phyloP scores from a whole-genome alignment of 176 grass and related monocot genomes.

The Tillandsia leiboldiana region DNA sequence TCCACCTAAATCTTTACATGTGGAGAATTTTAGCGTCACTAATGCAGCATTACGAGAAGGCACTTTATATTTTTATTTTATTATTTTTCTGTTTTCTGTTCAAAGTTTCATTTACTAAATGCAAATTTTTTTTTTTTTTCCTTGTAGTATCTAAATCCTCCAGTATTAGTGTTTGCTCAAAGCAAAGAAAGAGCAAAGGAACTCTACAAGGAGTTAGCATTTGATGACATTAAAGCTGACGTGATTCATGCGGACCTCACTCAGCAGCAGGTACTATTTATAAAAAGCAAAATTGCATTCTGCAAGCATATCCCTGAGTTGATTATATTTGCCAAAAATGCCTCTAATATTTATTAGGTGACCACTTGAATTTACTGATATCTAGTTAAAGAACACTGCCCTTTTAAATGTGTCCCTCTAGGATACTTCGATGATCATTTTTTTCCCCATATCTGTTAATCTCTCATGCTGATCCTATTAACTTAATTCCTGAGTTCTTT shows the following conservation, averaged over 20 bases:
- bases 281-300: background rate
- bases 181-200: conserved; percentile 99
- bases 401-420: no score
- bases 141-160: conserved; percentile 68
- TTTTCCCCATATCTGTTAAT: no score
- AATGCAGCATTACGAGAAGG: no score
- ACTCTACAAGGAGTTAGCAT: conserved; percentile 87
- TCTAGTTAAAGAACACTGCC: no score
- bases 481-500: no score
- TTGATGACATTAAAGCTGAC: conserved; percentile 74
- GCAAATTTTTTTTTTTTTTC: conserved; percentile 4
- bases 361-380: no score
- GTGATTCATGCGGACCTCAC: conserved; percentile 85
- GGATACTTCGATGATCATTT: no score
- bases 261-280: conserved; percentile 60
- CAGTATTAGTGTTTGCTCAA: conserved; percentile 91
- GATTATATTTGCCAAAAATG: no score
- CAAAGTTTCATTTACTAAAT: background rate
- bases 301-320: no score
- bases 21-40: no score
- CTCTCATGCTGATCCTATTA: no score
- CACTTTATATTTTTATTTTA: background rate
- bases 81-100: background rate
- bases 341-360: no score
- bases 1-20: background rate